phyloP scores from a whole-genome alignment of 2,329 filamentous ascomycete genomes.

The Colletotrichum neosansevieriae region DNA sequence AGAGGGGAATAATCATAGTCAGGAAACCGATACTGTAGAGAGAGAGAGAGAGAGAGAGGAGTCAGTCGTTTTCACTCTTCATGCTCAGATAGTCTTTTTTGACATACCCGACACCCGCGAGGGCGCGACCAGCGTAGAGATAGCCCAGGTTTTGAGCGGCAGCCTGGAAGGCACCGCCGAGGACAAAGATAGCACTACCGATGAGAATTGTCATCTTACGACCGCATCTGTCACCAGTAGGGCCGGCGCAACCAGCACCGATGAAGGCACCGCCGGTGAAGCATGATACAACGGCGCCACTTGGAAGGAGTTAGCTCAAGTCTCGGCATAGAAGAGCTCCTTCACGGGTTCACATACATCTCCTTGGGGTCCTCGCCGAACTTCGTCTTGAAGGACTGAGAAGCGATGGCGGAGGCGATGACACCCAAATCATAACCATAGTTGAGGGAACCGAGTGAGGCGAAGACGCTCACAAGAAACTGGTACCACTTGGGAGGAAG shows the following conservation, averaged over 20 bases:
- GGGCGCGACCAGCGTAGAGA: slow-evolving; percentile 76
- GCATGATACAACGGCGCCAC: slow-evolving; percentile 79
- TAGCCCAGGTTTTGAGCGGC: slow-evolving; percentile 69
- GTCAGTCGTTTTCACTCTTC: neutral
- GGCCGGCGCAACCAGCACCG: slow-evolving; percentile 74
- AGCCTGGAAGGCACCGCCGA: slow-evolving; percentile 81
- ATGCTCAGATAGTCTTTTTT: neutral
- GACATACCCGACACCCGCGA: slow-evolving; percentile 70
- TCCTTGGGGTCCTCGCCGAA: slow-evolving; percentile 54
- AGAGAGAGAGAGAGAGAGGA: neutral
- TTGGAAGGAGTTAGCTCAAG: slow-evolving; percentile 44
- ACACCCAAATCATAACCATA: slow-evolving; percentile 69
- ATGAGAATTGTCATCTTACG: slow-evolving; percentile 78
- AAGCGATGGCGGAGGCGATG: slow-evolving; percentile 65
- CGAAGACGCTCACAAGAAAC: slow-evolving; percentile 66
- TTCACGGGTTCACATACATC: slow-evolving; percentile 48
- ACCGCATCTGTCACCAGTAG: slow-evolving; percentile 72
- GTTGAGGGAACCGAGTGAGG: slow-evolving; percentile 66
- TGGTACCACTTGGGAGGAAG: slow-evolving; percentile 61
- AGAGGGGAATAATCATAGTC: slow-evolving; percentile 65
- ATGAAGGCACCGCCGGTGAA: slow-evolving; percentile 85
- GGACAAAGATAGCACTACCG: slow-evolving; percentile 77
- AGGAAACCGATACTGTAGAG: slow-evolving; percentile 58
- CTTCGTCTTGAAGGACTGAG: slow-evolving; percentile 54
- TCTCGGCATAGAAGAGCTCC: neutral